A percentile compares a stretch with the other conserved stretches of the same genome.
These are phyloP conservation scores for Takakia lepidozioides DNA, from an alignment of 225 moss, liverwort and hornwort genomes.

Conservation along the genomic window DNA sequence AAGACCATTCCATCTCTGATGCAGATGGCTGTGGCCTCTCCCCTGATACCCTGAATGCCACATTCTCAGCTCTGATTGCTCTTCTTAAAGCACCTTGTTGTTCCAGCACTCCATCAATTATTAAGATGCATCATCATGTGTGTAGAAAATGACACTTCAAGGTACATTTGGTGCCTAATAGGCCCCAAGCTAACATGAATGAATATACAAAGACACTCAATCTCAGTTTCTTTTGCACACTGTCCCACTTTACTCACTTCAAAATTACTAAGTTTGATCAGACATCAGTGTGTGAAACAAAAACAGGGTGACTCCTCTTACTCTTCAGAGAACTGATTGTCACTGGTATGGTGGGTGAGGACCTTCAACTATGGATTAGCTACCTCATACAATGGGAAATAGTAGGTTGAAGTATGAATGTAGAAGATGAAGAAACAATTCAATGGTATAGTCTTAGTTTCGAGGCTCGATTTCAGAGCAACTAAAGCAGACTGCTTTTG, in stretches of 20 bases:
- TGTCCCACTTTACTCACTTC: too few species aligned
- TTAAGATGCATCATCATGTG: conserved; percentile 33
- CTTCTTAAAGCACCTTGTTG: conserved; percentile 54
- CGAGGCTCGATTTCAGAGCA: conserved; percentile 24
- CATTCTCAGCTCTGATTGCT: conserved; percentile 46
- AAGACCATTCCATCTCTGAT: conserved; percentile 32
- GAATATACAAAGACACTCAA: too few species aligned
- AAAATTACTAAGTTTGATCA: too few species aligned
- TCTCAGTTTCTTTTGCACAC: too few species aligned
- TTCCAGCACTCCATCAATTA: conserved; percentile 35
- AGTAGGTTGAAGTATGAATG: conserved; percentile 30
- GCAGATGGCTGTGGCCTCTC: conserved; percentile 34
- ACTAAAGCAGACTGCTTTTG: conserved; percentile 42
- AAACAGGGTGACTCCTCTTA: too few species aligned
- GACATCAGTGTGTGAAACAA: too few species aligned
- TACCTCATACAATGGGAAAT: conserved; percentile 22
- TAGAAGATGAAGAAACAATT: conserved; percentile 30
- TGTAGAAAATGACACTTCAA: conserved; percentile 33
- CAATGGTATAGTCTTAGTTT: conserved; percentile 49
- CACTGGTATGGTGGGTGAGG: too few species aligned
- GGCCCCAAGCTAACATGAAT: too few species aligned
- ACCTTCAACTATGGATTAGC: too few species aligned
- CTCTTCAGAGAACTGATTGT: too few species aligned
- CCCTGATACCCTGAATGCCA: conserved; percentile 43
- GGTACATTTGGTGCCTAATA: too few species aligned